Evolutionary conservation across 345 rosid species (phyloP).

Genomic region (Hibiscus syriacus): DNA sequence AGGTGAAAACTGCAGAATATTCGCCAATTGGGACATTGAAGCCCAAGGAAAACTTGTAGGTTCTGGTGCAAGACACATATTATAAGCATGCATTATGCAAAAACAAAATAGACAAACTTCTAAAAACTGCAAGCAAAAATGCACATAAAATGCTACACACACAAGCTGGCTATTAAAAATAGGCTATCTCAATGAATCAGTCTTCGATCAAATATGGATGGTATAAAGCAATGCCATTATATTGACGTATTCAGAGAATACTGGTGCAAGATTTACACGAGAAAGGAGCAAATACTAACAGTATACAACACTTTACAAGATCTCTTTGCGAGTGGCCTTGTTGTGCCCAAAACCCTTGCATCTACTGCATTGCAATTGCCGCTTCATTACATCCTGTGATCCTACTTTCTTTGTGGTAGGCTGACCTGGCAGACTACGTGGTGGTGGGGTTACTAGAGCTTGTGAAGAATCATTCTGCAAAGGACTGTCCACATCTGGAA

Average conservation of each 20-base stretch:
- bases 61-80: not conserved
- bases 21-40: not conserved
- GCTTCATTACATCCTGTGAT: conserved; percentile 58
- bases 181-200: not conserved
- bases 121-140: not conserved
- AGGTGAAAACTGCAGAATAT: not conserved
- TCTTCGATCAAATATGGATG: not conserved
- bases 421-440: conserved; percentile 76
- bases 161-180: not conserved
- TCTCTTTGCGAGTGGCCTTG: conserved; percentile 91
- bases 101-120: not conserved
- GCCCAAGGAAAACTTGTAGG: not conserved
- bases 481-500: conserved; percentile 42
- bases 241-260: not conserved
- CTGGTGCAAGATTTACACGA: not conserved
- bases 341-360: conserved; percentile 98
- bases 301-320: conserved; percentile 30
- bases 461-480: conserved; percentile 37
- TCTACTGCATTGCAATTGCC: conserved; percentile 91
- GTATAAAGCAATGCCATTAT: not conserved
- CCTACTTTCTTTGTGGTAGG: conserved; percentile 66
- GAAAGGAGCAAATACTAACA: conserved; percentile 18
- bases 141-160: not conserved
- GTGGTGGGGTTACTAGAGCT: conserved; percentile 62
- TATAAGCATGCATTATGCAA: not conserved